phyloP scores from a whole-genome alignment of 179 eudicot species.

The Actinidia polygama region DNA sequence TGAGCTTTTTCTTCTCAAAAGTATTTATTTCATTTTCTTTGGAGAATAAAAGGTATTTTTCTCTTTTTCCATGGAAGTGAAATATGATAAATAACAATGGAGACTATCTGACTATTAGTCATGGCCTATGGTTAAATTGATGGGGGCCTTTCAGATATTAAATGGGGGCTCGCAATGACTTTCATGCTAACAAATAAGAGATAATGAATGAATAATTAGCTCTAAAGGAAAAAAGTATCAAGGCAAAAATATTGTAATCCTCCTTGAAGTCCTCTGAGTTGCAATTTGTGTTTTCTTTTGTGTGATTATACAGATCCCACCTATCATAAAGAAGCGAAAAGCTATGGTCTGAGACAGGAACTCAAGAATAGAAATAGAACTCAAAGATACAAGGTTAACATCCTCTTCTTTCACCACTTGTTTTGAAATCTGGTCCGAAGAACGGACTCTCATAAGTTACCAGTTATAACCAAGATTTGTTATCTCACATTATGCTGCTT shows the following conservation, averaged over 20 bases:
- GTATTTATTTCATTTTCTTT: neutral
- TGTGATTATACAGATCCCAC: slow-evolving; percentile 45
- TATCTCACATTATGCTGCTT: neutral
- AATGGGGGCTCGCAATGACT: slow-evolving; percentile 4
- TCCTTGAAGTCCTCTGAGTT: neutral
- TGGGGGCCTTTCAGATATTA: neutral
- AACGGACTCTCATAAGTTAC: neutral
- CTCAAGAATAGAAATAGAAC: slow-evolving; percentile 60
- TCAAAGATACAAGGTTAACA: slow-evolving; percentile 66
- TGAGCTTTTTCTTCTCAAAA: slow-evolving; percentile 16
- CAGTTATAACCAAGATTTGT: neutral
- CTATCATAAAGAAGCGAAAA: slow-evolving; percentile 57
- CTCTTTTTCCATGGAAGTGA: neutral
- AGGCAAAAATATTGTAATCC: neutral
- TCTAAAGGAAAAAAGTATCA: neutral
- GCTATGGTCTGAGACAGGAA: slow-evolving; percentile 55
- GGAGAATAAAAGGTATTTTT: neutral
- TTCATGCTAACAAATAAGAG: neutral
- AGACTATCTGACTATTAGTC: neutral
- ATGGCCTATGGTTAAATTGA: neutral
- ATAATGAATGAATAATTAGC: neutral
- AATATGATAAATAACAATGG: neutral
- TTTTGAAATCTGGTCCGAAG: neutral
- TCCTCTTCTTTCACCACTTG: neutral
- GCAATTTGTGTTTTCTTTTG: neutral